phyloP scores from a whole-genome alignment of 306 rosid species.

The Dryas octopetala region DNA sequence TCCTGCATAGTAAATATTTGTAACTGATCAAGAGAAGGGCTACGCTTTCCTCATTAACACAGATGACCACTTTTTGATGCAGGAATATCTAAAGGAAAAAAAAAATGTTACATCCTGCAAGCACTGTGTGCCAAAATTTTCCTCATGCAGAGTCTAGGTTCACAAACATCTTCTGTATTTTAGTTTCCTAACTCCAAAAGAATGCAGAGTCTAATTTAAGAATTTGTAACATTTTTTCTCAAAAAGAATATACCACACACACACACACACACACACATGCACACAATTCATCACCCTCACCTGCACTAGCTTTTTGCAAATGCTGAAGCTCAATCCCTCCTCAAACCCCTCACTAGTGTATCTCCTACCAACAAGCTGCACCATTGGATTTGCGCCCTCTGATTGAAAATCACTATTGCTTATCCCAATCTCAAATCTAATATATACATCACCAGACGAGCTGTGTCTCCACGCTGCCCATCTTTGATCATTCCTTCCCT shows the following conservation, averaged over 20 bases:
- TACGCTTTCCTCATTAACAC: neutral
- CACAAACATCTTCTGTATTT: neutral
- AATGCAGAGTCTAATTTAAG: neutral
- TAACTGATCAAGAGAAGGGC: neutral
- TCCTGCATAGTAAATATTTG: neutral
- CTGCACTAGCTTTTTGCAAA: constrained; percentile 93
- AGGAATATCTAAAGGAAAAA: neutral
- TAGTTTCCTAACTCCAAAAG: neutral
- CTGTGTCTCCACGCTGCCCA: constrained; percentile 82
- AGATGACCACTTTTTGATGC: neutral
- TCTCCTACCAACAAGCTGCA: constrained; percentile 45
- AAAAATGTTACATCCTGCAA: neutral
- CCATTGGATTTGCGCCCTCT: constrained; percentile 47
- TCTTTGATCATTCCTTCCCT: constrained; percentile 85
- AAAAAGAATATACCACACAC: neutral
- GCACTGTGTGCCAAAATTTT: neutral
- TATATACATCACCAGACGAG: constrained; percentile 72
- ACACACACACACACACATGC: neutral
- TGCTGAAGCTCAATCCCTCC: constrained; percentile 80
- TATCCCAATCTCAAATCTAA: constrained; percentile 83
- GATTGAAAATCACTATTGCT: constrained; percentile 51
- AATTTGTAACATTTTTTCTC: neutral
- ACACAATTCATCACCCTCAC: constrained; percentile 41
- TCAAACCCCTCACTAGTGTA: constrained; percentile 62
- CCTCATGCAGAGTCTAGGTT: constrained; percentile 12